phyloP scores from a whole-genome alignment of 2,329 filamentous ascomycete genomes.

The Westerdykella sp. region DNA sequence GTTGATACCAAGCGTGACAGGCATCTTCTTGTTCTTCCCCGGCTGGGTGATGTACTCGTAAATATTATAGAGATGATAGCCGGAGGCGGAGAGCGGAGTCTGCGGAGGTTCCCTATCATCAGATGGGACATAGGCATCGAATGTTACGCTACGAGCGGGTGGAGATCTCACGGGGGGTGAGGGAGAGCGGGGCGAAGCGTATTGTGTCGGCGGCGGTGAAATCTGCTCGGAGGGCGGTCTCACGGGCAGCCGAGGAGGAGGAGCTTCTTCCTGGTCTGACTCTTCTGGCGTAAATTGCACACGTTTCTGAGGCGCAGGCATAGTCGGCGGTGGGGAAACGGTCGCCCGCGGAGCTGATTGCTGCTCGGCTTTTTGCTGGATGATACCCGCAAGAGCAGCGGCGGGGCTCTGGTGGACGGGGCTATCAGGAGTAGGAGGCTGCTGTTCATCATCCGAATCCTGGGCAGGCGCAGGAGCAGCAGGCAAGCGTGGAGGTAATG shows the following conservation, averaged over 20 bases:
- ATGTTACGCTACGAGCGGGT: slow-evolving; percentile 36
- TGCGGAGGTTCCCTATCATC: slow-evolving; percentile 34
- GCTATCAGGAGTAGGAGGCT: slow-evolving; percentile 41
- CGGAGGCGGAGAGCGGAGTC: slow-evolving; percentile 56
- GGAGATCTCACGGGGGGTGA: slow-evolving; percentile 24
- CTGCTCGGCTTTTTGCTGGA: slow-evolving; percentile 44
- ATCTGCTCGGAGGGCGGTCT: slow-evolving; percentile 54
- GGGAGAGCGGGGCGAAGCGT: slow-evolving; percentile 38
- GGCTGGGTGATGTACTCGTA: slow-evolving; percentile 97
- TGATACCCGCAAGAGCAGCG: slow-evolving; percentile 51
- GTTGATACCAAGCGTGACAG: slow-evolving; percentile 93
- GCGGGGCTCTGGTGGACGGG: slow-evolving; percentile 50
- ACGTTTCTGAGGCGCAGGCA: slow-evolving; percentile 43
- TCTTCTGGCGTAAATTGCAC: slow-evolving; percentile 59
- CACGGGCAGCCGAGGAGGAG: slow-evolving; percentile 55
- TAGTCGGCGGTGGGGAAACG: slow-evolving; percentile 48
- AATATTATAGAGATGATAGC: slow-evolving; percentile 92
- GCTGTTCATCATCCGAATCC: slow-evolving; percentile 40
- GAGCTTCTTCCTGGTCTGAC: slow-evolving; percentile 57
- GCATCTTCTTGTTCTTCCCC: slow-evolving; percentile 97
- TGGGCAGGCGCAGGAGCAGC: slow-evolving; percentile 33
- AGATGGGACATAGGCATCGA: slow-evolving; percentile 39
- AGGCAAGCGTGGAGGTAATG: slow-evolving; percentile 35
- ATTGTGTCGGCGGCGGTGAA: slow-evolving; percentile 45
- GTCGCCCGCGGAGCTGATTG: slow-evolving; percentile 21